A percentile compares a stretch with the other conserved stretches of the same genome.
Evolutionary conservation across 2,329 filamentous ascomycete species (phyloP).

Genomic region (Fusarium mexicanum): DNA sequence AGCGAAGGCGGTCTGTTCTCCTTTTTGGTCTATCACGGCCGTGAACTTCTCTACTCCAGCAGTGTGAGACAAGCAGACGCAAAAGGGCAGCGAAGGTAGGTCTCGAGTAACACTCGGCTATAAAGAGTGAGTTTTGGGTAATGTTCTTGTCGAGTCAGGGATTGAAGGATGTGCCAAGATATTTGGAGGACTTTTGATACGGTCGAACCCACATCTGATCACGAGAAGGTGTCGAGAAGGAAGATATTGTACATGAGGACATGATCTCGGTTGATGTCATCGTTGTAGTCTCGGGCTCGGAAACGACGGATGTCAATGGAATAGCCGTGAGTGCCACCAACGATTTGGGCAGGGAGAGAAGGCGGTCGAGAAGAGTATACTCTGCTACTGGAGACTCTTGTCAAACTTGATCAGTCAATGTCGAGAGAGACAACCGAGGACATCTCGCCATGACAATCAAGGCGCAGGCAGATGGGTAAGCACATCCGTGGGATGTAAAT

Average conservation of each 20-base stretch:
- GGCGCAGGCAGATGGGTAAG: background rate
- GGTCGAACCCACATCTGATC: constrained; percentile 3
- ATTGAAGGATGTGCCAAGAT: background rate
- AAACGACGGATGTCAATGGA: background rate
- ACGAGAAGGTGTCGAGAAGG: background rate
- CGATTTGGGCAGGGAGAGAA: background rate
- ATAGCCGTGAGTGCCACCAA: background rate
- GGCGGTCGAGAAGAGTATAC: background rate
- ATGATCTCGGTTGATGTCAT: background rate
- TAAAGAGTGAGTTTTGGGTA: background rate
- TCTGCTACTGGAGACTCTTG: background rate
- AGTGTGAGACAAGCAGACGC: background rate
- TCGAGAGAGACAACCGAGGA: background rate
- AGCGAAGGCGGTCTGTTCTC: constrained; percentile 4
- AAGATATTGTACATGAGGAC: background rate
- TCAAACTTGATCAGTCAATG: background rate
- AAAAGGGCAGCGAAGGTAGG: background rate
- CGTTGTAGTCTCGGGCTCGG: constrained; percentile 1
- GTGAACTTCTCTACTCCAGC: background rate
- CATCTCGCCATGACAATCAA: background rate
- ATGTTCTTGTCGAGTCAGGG: background rate
- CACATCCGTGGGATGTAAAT: background rate
- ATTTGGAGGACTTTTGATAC: constrained; percentile 12
- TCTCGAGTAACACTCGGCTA: constrained; percentile 5
- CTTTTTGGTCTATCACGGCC: background rate